Evolutionary conservation across 805 yeast species (phyloP), one percentile per base, ranked within the genome.

Genomic region (Monosporozyma solicola): DNA sequence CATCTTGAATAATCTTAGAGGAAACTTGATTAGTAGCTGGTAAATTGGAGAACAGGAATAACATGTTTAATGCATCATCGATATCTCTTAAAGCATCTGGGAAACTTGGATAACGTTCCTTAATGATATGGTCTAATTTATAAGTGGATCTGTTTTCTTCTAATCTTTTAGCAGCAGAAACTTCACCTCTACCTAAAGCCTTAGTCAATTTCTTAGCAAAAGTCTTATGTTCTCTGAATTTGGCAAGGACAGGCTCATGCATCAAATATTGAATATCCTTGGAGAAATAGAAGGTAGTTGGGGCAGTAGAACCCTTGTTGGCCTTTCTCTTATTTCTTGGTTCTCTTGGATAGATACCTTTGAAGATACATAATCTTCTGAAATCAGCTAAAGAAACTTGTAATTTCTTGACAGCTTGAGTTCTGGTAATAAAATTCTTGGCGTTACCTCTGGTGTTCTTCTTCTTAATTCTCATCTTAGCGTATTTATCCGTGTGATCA

Each of bases 331-430:
- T 94, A 72, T 88, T 89, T 62, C 91, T 78, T 48, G 98, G 98
- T 67, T 90, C 97, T 69, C 99, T 82, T 52, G 99, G 99, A 68
- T 89, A 94, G 58, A 94, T 91, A 51, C 99, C 99, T 71, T 94
- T 94, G 79, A 94, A 89, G 68, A 94, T 94, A 78, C 99, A 94
- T 66, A 94, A 78, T 65, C 99, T 83, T 74, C 96, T 83, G 80
- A 94, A 94, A 73, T 94, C 99, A 11, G 97, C 97, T 49, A 94
- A 77, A 2, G 97, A 86, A 31, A 94, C 85, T 72, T 94, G 99
- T 57, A 94, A 75, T 68, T 85, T 89, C 71, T 85, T 84, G 49
- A 94, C 85, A 5, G 99, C 99, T 70, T 89, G 97, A 0, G 97
- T 85, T 72, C 99, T 81, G 47, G 97, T 91, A 66, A 94, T 79